A percentile compares a stretch with the other conserved stretches of the same genome.
These are phyloP conservation scores for Paramecium octaurelia DNA, from an alignment of 73 alveolate species.

Conservation along the genomic window DNA sequence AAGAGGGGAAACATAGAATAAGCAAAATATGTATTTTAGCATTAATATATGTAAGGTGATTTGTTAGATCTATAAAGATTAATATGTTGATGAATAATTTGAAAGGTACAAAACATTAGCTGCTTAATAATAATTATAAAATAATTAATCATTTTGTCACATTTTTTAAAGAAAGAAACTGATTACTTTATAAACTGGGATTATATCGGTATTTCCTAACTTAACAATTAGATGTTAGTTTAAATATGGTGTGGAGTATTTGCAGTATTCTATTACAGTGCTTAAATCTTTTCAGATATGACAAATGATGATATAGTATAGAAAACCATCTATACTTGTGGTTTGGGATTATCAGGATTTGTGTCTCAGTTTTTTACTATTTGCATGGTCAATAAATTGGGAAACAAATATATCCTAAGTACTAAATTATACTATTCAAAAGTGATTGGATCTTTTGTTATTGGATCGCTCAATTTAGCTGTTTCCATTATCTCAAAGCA, in stretches of 20 bases:
- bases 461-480: background rate
- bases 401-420: background rate
- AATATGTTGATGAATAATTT: background rate
- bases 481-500: background rate
- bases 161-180: background rate
- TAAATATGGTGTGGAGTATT: slow-evolving; percentile 33
- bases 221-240: background rate
- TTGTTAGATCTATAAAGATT: background rate
- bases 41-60: background rate
- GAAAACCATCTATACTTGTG: background rate
- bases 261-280: background rate
- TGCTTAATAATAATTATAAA: background rate
- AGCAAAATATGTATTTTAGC: background rate
- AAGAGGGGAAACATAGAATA: background rate
- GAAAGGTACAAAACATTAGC: background rate
- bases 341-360: background rate
- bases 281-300: background rate
- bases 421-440: background rate
- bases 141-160: background rate
- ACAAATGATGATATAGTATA: background rate
- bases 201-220: background rate
- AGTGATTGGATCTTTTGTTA: background rate
- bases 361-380: background rate
- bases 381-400: background rate
- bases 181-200: background rate